Evolutionary conservation across 352 stramenopile species (phyloP).

Genomic region (Phytophthora lateralis): DNA sequence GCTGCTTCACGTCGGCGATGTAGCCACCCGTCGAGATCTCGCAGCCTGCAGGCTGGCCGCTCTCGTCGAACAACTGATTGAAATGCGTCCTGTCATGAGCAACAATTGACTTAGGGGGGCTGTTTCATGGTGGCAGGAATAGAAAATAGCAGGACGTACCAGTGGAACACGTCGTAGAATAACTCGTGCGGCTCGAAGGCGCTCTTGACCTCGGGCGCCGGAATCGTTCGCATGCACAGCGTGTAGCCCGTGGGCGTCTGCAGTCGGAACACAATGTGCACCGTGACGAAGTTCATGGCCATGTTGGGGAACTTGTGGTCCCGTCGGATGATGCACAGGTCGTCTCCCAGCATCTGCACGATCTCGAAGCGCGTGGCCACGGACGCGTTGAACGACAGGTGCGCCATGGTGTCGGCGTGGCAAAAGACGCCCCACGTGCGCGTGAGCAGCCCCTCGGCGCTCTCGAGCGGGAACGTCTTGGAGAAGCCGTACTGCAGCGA

Average conservation of each 20-base stretch:
- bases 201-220: constrained; percentile 49
- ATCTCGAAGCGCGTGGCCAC: constrained; percentile 52
- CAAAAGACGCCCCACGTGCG: constrained; percentile 53
- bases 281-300: constrained; percentile 57
- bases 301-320: constrained; percentile 54
- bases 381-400: constrained; percentile 51
- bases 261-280: constrained; percentile 65
- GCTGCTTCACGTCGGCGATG: constrained; percentile 52
- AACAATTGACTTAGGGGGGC: neutral
- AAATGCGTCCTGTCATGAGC: constrained; percentile 49
- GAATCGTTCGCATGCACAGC: constrained; percentile 66
- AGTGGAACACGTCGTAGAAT: constrained; percentile 72
- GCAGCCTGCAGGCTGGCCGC: constrained; percentile 42
- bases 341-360: constrained; percentile 58
- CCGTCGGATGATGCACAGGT: constrained; percentile 61
- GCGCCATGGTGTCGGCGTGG: constrained; percentile 45
- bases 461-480: constrained; percentile 46
- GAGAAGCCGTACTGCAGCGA: constrained; percentile 53
- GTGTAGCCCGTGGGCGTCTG: constrained; percentile 62
- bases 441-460: constrained; percentile 39
- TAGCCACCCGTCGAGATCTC: constrained; percentile 62
- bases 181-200: constrained; percentile 52
- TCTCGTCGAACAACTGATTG: constrained; percentile 51
- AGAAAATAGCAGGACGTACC: constrained; percentile 27
- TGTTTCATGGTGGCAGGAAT: too few relatives aligned